Base-by-base conservation (phyloP, 495 filamentous ascomycete species). In the Aspergillus kassunensis region DNA sequence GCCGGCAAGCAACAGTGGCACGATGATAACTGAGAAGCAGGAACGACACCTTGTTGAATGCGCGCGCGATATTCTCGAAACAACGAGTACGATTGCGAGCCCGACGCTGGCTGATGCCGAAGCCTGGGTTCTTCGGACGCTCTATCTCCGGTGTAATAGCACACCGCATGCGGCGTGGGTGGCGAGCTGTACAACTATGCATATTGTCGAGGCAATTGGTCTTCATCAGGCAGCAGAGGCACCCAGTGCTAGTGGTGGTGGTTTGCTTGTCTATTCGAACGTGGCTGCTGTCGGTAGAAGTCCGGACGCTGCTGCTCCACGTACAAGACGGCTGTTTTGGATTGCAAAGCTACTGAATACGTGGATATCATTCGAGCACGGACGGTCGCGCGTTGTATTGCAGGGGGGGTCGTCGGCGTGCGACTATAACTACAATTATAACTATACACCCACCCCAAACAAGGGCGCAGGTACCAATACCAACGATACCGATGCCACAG, bases 161-260 rank as follows among this genome's bases (percentile, higher is more conserved):
- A 61, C 67, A 10, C 77, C 77, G 9, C 68, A 79, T 44, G 57
- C 69, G 5, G 64, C 71, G 4, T 79, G 76, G 75, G 69, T 80
- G 45, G 73, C 75, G 4, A 77, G 71, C 29, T 75, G 71, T 42
- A 75, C 63, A 12, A 51, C 70, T 8, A 71, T 81, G 64, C 78
- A 81, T 51, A 51, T 80, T 5, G 55, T 76, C 4, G 78, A 80
- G 57, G 70, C 77, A 0, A 63, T 70, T 2, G 74, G 75, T 0
- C 56, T 79, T 8, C 74, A 56, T 29, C 41, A 51, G 15, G 44
- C 43, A n/a, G 30, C 34, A 13, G 37, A 42, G 3, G 11, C 21
- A 15, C 20, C 20, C 7, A 13, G 13, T 23, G 40, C 9, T 15
- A 21, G n/a, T 36, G n/a, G 23, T 27, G 35, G 18, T 31, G n/a